These are phyloP conservation scores for Dioscorea cayenensis DNA, from an alignment of 116 monocot genomes.

Conservation along the genomic window DNA sequence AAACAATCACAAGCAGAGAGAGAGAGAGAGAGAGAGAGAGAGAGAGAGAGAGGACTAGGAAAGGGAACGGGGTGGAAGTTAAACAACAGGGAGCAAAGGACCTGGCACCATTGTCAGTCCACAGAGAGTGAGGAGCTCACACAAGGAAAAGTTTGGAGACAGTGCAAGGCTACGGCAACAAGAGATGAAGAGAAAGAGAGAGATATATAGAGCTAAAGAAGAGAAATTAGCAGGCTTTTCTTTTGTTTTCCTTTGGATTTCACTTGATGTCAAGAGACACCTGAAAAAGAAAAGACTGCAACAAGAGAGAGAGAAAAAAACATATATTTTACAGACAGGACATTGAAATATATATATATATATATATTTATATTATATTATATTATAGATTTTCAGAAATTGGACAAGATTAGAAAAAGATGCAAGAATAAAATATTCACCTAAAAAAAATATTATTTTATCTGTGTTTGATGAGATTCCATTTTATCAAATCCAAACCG, in stretches of 20 bases:
- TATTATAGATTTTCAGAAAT: no score
- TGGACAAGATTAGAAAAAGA: background rate
- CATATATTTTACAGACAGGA: no score
- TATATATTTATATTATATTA: no score
- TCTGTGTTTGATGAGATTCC: background rate
- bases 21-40: background rate
- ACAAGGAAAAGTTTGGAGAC: background rate
- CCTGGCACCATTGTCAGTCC: background rate
- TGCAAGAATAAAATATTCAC: background rate
- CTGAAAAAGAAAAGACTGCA: conserved; percentile 1
- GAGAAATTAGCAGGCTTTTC: background rate
- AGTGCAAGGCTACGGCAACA: background rate
- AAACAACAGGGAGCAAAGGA: background rate
- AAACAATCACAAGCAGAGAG: background rate
- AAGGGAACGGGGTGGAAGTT: background rate
- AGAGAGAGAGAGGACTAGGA: background rate
- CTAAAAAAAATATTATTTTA: background rate
- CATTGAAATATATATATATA: background rate
- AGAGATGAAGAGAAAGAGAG: background rate
- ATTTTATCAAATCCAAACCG: background rate
- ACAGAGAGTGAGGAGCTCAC: background rate
- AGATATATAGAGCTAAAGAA: no score
- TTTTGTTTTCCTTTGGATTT: background rate
- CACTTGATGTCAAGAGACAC: background rate
- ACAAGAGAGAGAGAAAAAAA: background rate